Evolutionary conservation across 345 rosid species (phyloP), one percentile per base, ranked within the genome.

Genomic region (Physaria fendleri): DNA sequence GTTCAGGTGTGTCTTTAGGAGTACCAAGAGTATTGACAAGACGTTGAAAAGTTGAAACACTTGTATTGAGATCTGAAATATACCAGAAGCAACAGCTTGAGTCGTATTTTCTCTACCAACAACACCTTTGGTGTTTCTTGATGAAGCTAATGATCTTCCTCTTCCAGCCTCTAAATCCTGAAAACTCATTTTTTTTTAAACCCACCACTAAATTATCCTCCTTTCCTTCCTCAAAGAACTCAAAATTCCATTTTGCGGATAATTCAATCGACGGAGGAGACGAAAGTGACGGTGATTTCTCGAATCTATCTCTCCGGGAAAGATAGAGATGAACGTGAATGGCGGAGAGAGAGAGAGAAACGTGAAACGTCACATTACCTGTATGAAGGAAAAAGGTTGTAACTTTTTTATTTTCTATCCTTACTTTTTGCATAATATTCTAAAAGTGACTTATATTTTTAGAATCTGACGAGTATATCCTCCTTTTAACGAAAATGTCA

Each of bases 21-120:
- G 95, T 93, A 13, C 97, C 96, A 43, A 90, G 92, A 76, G 92
- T 85, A 53, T 93, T 93, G 49, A 90, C 97, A 35, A 90, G 90
- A 0, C 99, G 81, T 44, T 84, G 92, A 72, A 90, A 93, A 27
- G 90, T 76, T 15, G 92, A 81, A 30, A 93, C 97, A 53, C 78
- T 74, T 38, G 99, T 93, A 66, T 84, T 93, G 81, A 90, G 81
- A 90, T 93, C 79, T 87, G 90, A 77, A 93, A 93, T 44, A 93
- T 74, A 32, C 97, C 97, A 15, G 96, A 82, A 18, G 93, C 96
- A 29, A 93, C 90, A 12, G 85, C 92, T 72, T 93, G 96, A 23
- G 97, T 82, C 25, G 92, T 66, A 54, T 87, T 87, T 51, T 83
- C 83, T 75, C 73, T 68, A 35, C 80, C 78, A 43, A 79, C 83